These are phyloP conservation scores for Eragrostis curvula DNA, from an alignment of 176 grass and related monocot genomes.

Conservation along the genomic window DNA sequence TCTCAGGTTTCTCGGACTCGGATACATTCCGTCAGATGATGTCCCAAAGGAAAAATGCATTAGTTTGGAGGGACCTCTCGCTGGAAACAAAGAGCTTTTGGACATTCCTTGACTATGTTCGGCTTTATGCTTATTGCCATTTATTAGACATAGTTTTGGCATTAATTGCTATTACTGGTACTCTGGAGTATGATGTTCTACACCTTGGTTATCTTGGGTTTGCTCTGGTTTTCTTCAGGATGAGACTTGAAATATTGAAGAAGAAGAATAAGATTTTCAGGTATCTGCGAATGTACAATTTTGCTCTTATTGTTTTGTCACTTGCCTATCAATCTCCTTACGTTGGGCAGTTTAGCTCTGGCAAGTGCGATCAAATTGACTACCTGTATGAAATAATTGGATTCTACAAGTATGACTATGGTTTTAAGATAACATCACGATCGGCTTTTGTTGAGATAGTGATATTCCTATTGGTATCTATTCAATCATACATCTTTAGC, in stretches of 20 bases:
- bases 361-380: slow-evolving; percentile 87
- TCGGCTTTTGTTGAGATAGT: slow-evolving; percentile 99
- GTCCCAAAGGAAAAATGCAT: slow-evolving; percentile 81
- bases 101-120: slow-evolving; percentile 95
- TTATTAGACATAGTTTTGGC: slow-evolving; percentile 96
- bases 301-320: slow-evolving; percentile 90
- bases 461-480: slow-evolving; percentile 88
- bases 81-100: slow-evolving; percentile 99
- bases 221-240: slow-evolving; percentile 95
- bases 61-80: slow-evolving; percentile 94
- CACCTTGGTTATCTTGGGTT: slow-evolving; percentile 98
- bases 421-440: slow-evolving; percentile 93
- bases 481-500: slow-evolving; percentile 95
- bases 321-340: slow-evolving; percentile 98
- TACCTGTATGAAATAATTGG: slow-evolving; percentile 96
- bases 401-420: slow-evolving; percentile 99
- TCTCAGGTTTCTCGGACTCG: slow-evolving; percentile 84
- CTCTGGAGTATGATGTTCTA: slow-evolving; percentile 96
- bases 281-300: slow-evolving; percentile 95
- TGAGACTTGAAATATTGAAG: slow-evolving; percentile 98
- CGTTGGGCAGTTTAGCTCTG: slow-evolving; percentile 89
- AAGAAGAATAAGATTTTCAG: slow-evolving; percentile 97
- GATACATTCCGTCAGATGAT: slow-evolving; percentile 78
- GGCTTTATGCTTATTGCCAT: slow-evolving; percentile 94
- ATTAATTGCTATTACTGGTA: slow-evolving; percentile 96